phyloP scores from a whole-genome alignment of 83 land plant species.

The Thuja plicata region DNA sequence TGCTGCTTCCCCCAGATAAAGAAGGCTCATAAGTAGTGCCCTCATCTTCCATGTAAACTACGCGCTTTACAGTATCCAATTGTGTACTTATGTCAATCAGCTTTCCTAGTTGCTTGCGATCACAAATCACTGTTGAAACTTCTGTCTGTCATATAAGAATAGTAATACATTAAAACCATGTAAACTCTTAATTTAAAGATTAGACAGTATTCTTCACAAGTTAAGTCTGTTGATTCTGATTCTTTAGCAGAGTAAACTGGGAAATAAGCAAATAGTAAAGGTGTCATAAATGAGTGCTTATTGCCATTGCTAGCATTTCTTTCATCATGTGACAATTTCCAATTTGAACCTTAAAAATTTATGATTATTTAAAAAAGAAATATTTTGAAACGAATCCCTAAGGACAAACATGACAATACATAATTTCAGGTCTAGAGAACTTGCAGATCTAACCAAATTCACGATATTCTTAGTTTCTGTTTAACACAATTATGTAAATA shows the following conservation, averaged over 20 bases:
- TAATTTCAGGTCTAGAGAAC: conserved; percentile 13
- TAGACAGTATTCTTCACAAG: neutral
- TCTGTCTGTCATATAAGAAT: conserved; percentile 73
- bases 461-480: neutral
- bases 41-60: conserved; percentile 78
- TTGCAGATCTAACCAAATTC: neutral
- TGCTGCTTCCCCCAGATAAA: conserved; percentile 25
- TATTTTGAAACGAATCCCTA: neutral
- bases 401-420: neutral
- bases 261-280: neutral
- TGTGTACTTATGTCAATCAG: conserved; percentile 64
- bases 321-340: neutral
- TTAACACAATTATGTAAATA: neutral
- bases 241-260: neutral
- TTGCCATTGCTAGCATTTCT: neutral
- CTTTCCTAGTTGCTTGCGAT: conserved; percentile 85
- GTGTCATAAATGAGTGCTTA: neutral
- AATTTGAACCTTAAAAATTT: neutral
- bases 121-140: conserved; percentile 93
- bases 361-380: neutral
- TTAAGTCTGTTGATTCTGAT: neutral
- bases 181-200: neutral
- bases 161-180: neutral
- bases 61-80: conserved; percentile 79
- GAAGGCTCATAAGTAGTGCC: conserved; percentile 25